Evolutionary conservation across 352 stramenopile species (phyloP).

Genomic region (Phytophthora crassamura): DNA sequence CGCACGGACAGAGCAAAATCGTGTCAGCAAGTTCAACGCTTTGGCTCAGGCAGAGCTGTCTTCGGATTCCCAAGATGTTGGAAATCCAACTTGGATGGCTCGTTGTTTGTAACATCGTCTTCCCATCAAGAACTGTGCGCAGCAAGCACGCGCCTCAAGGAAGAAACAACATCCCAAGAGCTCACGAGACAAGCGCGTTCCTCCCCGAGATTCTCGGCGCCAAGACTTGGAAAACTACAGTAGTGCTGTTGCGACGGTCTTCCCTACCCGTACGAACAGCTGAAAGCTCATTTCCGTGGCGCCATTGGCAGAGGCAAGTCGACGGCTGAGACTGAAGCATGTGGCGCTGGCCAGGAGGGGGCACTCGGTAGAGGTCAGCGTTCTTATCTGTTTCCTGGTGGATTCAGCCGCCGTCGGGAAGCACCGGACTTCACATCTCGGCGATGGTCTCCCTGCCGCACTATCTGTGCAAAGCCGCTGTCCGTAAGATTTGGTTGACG

Average conservation of each 20-base stretch:
- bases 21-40: constrained; percentile 17
- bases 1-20: constrained; percentile 23
- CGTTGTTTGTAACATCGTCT: constrained; percentile 19
- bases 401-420: no score
- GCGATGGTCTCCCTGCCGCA: constrained; percentile 14
- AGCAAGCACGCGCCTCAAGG: constrained; percentile 21
- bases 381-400: not conserved
- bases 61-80: no score
- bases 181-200: constrained; percentile 17
- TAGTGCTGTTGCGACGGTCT: not conserved
- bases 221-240: not conserved
- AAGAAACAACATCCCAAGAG: constrained; percentile 12
- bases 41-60: no score
- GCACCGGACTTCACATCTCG: constrained; percentile 11
- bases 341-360: constrained; percentile 4
- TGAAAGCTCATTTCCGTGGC: not conserved
- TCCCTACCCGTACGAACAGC: not conserved
- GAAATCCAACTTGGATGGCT: constrained; percentile 7
- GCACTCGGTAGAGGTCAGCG: constrained; percentile 16
- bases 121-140: constrained; percentile 18
- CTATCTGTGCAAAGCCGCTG: constrained; percentile 32
- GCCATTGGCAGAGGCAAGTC: not conserved
- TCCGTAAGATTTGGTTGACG: constrained; percentile 19
- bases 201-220: constrained; percentile 7
- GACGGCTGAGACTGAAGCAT: constrained; percentile 4